These are phyloP conservation scores for Colletotrichum filicis DNA, from an alignment of 2,329 filamentous ascomycete genomes.

Conservation along the genomic window DNA sequence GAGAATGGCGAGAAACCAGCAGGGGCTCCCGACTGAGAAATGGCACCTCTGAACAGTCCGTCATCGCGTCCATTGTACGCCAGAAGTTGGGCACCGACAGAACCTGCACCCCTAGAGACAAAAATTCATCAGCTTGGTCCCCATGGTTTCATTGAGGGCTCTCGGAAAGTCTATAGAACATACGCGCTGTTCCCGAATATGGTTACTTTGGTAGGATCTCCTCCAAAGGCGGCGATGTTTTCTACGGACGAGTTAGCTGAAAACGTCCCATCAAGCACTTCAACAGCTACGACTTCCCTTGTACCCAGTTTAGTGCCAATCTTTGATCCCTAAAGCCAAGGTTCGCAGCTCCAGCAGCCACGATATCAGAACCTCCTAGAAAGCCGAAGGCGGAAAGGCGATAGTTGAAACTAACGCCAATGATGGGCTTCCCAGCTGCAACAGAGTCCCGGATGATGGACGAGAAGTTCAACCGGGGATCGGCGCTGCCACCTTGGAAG, in stretches of 20 bases:
- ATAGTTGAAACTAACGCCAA: constrained; percentile 61
- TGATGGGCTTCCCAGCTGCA: constrained; percentile 55
- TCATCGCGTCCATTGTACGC: too few species aligned
- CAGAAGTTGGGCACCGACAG: too few species aligned
- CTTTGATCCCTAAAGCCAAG: constrained; percentile 64
- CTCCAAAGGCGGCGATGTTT: constrained; percentile 64
- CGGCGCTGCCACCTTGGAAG: constrained; percentile 43
- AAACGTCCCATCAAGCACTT: too few species aligned
- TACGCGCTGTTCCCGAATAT: constrained; percentile 40
- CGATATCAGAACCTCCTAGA: constrained; percentile 47
- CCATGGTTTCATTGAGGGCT: too few species aligned
- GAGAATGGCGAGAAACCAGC: too few species aligned
- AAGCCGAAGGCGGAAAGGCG: constrained; percentile 69
- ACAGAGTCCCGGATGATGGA: too few species aligned
- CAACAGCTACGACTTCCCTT: constrained; percentile 29
- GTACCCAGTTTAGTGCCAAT: constrained; percentile 62
- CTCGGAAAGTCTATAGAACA: too few species aligned
- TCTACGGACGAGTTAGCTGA: constrained; percentile 40
- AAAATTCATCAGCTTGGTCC: fast-evolving
- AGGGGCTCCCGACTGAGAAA: too few species aligned
- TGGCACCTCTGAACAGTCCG: too few species aligned
- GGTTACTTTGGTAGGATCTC: constrained; percentile 60
- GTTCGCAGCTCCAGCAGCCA: constrained; percentile 65
- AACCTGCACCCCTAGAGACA: too few species aligned
- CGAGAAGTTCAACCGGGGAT: constrained; percentile 66